Base-by-base conservation (phyloP, 768 basidiomycete genomes). In the Phaeotremella skinneri region DNA sequence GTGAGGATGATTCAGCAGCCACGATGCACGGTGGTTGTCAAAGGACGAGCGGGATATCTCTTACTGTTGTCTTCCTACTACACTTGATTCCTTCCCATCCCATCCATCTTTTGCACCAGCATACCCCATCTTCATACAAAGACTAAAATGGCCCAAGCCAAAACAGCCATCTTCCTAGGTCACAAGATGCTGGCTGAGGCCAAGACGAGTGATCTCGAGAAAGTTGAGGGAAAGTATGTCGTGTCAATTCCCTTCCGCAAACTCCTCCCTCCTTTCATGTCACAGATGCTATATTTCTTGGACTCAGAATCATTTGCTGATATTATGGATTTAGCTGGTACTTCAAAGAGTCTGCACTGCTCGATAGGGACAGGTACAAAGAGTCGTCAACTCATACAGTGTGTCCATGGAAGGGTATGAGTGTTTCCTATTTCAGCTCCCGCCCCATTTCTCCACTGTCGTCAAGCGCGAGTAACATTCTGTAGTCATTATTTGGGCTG, bases 341-440 rank as follows among this genome's bases (percentile, higher is more conserved):
- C 59, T 76, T 76, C 59, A 64, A 66, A 53, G 70, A 76, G 54
- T 41, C 63, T 14, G 67, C 69, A 29, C 51, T 76, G n/a, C 59
- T 66, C 27, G 66, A 76, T 62, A 65, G 72, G 43, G 45, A 37
- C 1, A 58, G 62, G 48, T 76, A 52, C 58, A 55, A 56, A 20
- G 57, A 65, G 45, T 66, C 63, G 30, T 58, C 64, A 5, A 76
- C 74, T 2, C 70, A 74, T 49, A 72, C 70, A 6, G 59, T 59
- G 3, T 76, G 74, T 53, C 57, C 57, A 4, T 76, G 70, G 70
- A 76, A 76, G 55, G 74, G 74, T 72, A 29, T 58, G 74, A 66
- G 5, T 27, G 21, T 11, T 30, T 20, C 21, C 9, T 5, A 21
- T 17, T 6, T 54, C 31, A 9, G n/a, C n/a, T 26, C 16, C 27